These are phyloP conservation scores for Geotrichum macrosporum DNA, from an alignment of 1,139 yeast species.

Conservation along the genomic window DNA sequence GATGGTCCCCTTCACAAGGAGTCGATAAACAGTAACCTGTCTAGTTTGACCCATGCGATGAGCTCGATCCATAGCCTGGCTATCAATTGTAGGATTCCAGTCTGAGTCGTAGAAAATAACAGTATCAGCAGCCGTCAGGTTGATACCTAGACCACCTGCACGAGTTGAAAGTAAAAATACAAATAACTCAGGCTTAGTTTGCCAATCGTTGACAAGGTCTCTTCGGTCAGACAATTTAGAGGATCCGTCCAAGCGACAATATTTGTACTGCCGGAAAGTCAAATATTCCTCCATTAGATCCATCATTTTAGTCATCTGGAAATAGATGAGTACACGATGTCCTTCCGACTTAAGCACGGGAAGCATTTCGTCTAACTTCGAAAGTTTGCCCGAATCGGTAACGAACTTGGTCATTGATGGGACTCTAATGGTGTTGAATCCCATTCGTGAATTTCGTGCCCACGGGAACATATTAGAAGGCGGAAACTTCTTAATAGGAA, in stretches of 20 bases:
- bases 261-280: constrained; percentile 85
- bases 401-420: constrained; percentile 96
- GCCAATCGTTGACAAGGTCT: constrained; percentile 98
- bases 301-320: constrained; percentile 99
- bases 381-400: constrained; percentile 92
- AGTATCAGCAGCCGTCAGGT: constrained; percentile 96
- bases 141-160: constrained; percentile 99
- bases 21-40: constrained; percentile 94
- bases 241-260: constrained; percentile 90
- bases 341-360: constrained; percentile 74
- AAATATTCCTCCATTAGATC: constrained; percentile 96
- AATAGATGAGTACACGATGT: constrained; percentile 87
- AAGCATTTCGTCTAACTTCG: constrained; percentile 73
- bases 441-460: constrained; percentile 56
- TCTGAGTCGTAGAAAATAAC: constrained; percentile 96
- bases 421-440: constrained; percentile 77
- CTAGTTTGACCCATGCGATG: constrained; percentile 97
- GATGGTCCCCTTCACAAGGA: constrained; percentile 86
- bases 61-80: too few species aligned
- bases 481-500: constrained; percentile 59
- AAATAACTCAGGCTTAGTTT: constrained; percentile 90
- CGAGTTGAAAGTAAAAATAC: constrained; percentile 88
- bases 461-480: constrained; percentile 66
- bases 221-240: constrained; percentile 93
- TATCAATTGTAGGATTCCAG: constrained; percentile 99